A percentile compares a stretch with the other conserved stretches of the same genome.
Conservation (phyloP, 2,329 filamentous ascomycete species). For the Metarhizium brunneum region DNA sequence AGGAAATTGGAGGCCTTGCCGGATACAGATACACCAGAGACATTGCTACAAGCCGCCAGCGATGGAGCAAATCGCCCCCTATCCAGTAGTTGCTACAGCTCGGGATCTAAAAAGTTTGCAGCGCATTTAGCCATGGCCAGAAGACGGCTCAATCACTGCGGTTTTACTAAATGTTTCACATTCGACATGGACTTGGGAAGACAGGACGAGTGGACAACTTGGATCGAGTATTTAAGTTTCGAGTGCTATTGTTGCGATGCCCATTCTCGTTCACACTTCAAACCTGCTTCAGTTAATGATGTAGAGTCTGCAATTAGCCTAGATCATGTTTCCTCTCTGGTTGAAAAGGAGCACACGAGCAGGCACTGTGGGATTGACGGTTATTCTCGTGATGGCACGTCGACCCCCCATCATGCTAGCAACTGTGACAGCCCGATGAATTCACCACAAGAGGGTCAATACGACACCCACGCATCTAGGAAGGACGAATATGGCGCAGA, state of each 20-base stretch:
- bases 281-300: no score
- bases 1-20: background rate
- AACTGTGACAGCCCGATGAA: background rate
- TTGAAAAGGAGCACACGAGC: background rate
- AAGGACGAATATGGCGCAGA: background rate
- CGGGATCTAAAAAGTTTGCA: background rate
- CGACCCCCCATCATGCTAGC: background rate
- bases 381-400: background rate
- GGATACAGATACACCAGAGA: background rate
- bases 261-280: background rate
- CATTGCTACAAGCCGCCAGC: background rate
- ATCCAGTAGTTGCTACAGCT: background rate
- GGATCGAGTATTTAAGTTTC: conserved; percentile 7
- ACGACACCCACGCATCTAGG: no score
- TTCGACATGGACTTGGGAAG: background rate
- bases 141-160: background rate
- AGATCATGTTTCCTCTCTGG: no score
- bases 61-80: background rate
- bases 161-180: conserved; percentile 2
- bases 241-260: conserved; percentile 3
- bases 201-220: conserved; percentile 6
- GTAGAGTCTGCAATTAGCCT: no score
- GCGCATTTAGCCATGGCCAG: background rate
- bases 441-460: background rate
- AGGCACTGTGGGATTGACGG: background rate